These are phyloP conservation scores for Ophiostoma ulmi DNA, from an alignment of 2,329 filamentous ascomycete species.

Conservation along the genomic window DNA sequence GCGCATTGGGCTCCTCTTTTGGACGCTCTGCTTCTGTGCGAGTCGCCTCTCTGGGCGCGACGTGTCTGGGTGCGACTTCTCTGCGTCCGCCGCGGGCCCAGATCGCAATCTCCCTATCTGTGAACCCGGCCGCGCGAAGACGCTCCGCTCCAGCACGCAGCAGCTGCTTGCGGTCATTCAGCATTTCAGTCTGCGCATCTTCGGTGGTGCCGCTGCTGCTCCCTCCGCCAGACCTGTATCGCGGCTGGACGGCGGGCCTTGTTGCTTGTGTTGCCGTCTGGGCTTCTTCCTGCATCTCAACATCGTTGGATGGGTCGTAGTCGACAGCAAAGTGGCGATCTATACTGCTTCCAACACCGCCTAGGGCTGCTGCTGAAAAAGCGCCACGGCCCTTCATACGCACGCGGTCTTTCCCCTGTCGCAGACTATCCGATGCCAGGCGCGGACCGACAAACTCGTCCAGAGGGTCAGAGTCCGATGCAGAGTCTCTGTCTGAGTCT, in stretches of 20 bases:
- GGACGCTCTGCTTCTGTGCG: background rate
- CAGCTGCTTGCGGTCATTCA: conserved; percentile 69
- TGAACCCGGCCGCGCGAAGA: conserved; percentile 71
- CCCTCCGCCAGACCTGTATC: background rate
- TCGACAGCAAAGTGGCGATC: conserved; percentile 25
- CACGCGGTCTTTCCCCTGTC: background rate
- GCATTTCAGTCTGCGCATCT: conserved; percentile 24
- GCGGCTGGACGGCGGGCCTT: background rate
- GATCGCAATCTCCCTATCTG: conserved; percentile 63
- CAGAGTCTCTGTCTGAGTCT: background rate
- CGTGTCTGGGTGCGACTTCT: conserved; percentile 47
- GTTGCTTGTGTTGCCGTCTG: background rate
- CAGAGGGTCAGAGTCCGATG: conserved; percentile 21
- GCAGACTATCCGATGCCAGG: conserved; percentile 10
- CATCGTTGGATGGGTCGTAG: conserved; percentile 25
- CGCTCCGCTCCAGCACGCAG: conserved; percentile 69
- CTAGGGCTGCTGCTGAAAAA: background rate
- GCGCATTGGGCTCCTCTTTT: conserved; percentile 28
- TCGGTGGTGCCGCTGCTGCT: conserved; percentile 2
- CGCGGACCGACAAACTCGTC: conserved; percentile 25
- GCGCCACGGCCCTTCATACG: conserved; percentile 23
- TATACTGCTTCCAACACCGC: conserved; percentile 20
- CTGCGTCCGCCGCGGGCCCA: conserved; percentile 60
- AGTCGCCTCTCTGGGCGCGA: background rate
- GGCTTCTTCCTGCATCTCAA: background rate